These are phyloP conservation scores for Kregervanrija pseudodelftensis DNA, from an alignment of 805 yeast species.

Conservation along the genomic window DNA sequence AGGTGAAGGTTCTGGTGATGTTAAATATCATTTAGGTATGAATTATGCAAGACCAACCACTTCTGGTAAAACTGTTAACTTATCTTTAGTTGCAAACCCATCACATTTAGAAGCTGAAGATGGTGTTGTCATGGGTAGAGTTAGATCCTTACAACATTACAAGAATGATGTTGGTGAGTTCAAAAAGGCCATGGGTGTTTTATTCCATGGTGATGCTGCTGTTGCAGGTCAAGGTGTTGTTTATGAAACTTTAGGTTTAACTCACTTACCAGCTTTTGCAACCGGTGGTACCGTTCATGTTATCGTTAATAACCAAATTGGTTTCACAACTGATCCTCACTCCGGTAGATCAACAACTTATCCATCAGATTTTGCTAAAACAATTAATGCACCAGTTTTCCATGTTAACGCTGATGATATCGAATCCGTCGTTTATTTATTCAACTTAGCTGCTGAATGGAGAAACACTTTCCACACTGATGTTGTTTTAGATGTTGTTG, in stretches of 20 bases:
- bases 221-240: constrained; percentile 99
- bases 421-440: constrained; percentile 85
- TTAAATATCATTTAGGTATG: constrained; percentile 98
- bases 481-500: constrained; percentile 93
- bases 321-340: constrained; percentile 98
- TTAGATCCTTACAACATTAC: constrained; percentile 90
- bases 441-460: constrained; percentile 98
- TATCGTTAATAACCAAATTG: constrained; percentile 96
- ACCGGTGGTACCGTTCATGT: constrained; percentile 98
- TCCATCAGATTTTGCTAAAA: constrained; percentile 95
- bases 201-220: constrained; percentile 99
- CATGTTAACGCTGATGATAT: constrained; percentile 98
- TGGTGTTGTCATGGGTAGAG: constrained; percentile 96
- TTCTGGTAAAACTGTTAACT: constrained; percentile 90
- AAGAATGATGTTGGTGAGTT: constrained; percentile 78
- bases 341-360: constrained; percentile 96
- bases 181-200: constrained; percentile 83
- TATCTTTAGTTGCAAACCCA: constrained; percentile 96
- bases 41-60: constrained; percentile 98
- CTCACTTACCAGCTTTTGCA: constrained; percentile 85
- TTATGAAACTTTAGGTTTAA: constrained; percentile 95
- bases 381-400: constrained; percentile 97
- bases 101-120: constrained; percentile 99
- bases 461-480: constrained; percentile 95
- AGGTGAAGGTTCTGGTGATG: constrained; percentile 98